Base-by-base conservation (phyloP, 306 rosid genomes). In the Cicer judaicum region DNA sequence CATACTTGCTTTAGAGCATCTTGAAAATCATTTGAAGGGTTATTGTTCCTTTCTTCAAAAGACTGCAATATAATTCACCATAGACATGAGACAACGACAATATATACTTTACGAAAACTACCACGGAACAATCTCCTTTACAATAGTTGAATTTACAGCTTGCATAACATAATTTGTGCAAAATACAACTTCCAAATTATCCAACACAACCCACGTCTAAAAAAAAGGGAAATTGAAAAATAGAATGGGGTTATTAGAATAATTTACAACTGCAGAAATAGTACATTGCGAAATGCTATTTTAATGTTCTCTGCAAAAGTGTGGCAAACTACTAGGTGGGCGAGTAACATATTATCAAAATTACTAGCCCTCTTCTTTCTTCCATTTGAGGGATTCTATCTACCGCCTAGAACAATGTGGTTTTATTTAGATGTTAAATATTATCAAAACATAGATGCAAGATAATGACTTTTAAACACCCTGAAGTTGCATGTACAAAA, bases 11-110 rank as follows among this genome's bases (percentile, higher is more conserved):
- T 71, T 78, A 86, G 78, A 78, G 89, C 89, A n/a, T 66, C 85
- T 82, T 88, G 93, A 81, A 86, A 88, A 75, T 86, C 90, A 68
- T 78, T 59, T 47, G 85, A 76, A 18, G 93, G 83, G 83, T 88
- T 84, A 69, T 77, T 71, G 71, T 89, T 82, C 77, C 87, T 80
- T 75, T 86, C 89, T 77, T 86, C 80, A 62, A 84, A 88, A 83
- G 73, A 80, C 92, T 88, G 87, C 71, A 50, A 55, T 46, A 65
- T 78, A 76, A 50, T 29, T 14, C 68, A 77, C 46, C 64, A 63
- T 3, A 29, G 54, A 56, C 24, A 62, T 82, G 44, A 80, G 80
- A 62, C 36, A 43, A 63, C 16, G n/a, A 57, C 55, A 29, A 73
- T 10, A 34, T 60, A 43, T 49, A 29, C 59, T 42, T 50, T 49